phyloP scores from a whole-genome alignment of 2,329 filamentous ascomycete genomes.

The Colletotrichum viniferum region DNA sequence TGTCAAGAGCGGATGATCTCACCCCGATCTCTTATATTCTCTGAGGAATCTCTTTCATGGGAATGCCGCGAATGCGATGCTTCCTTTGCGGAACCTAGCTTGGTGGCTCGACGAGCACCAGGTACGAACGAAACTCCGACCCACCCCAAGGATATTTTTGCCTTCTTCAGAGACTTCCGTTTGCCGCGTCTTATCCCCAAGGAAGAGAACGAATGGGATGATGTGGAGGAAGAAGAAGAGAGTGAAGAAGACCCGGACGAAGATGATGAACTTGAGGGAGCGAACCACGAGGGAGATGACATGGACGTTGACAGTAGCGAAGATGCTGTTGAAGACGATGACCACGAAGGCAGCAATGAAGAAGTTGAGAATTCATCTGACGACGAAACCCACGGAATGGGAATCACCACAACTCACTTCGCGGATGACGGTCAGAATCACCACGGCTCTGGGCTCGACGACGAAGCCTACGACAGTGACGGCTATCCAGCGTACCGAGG shows the following conservation, averaged over 20 bases:
- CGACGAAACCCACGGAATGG: not conserved
- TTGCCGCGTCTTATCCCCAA: not conserved
- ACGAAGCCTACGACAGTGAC: not conserved
- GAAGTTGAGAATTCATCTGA: not conserved
- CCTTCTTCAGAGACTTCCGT: not conserved
- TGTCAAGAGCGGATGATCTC: not conserved
- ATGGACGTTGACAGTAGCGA: not conserved
- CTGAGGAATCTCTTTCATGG: not conserved
- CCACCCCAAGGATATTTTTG: not conserved
- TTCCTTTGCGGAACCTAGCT: not conserved
- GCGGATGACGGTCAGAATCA: not conserved
- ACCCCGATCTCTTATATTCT: not conserved
- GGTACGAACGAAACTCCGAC: not conserved
- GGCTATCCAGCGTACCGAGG: not conserved
- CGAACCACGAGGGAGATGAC: not conserved
- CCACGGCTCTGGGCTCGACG: not conserved
- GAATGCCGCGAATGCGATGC: constrained; percentile 2
- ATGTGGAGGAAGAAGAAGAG: not conserved
- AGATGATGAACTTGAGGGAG: not conserved
- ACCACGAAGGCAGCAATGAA: not conserved
- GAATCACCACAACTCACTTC: not conserved
- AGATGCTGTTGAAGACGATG: not conserved
- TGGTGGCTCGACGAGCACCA: not conserved
- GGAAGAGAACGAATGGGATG: not conserved
- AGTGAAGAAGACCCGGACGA: not conserved